Percentiles rank a stretch among this genome's conserved stretches.
These are phyloP conservation scores for Elongisporangium undulatum DNA, from an alignment of 352 stramenopile genomes.

Conservation along the genomic window DNA sequence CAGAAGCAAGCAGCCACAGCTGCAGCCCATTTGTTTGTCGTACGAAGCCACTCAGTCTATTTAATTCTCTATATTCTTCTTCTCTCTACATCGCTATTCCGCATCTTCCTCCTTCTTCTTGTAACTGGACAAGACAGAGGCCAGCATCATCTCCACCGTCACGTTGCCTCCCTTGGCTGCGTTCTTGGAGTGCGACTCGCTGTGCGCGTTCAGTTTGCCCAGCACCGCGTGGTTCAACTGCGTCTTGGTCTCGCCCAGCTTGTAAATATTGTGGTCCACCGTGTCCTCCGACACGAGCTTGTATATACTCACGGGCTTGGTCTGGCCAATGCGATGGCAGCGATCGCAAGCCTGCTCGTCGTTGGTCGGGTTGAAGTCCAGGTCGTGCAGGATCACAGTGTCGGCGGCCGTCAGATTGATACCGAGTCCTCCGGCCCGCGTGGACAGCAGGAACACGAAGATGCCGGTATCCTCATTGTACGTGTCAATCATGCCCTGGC, in stretches of 20 bases:
- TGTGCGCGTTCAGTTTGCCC: slow-evolving; percentile 72
- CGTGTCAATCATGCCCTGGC: slow-evolving; percentile 78
- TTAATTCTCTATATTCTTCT: slow-evolving; percentile 9
- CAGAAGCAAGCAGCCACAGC: not conserved
- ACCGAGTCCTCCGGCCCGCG: slow-evolving; percentile 94
- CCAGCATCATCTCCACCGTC: slow-evolving; percentile 79
- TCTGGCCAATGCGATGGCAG: slow-evolving; percentile 90
- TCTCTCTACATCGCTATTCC: not conserved
- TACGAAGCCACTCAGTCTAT: slow-evolving; percentile 4
- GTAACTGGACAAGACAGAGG: slow-evolving; percentile 75
- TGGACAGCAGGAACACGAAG: slow-evolving; percentile 97
- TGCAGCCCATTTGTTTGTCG: not conserved
- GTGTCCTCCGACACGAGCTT: slow-evolving; percentile 89
- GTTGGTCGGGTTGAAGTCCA: slow-evolving; percentile 85
- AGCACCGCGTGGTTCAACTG: slow-evolving; percentile 84
- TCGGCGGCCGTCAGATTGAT: slow-evolving; percentile 97
- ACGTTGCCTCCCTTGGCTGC: slow-evolving; percentile 25
- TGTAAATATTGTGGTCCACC: slow-evolving; percentile 91
- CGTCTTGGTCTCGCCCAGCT: slow-evolving; percentile 81
- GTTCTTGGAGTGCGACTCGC: slow-evolving; percentile 19
- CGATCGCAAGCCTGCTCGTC: slow-evolving; percentile 88
- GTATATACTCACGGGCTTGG: slow-evolving; percentile 88
- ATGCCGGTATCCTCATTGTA: slow-evolving; percentile 89
- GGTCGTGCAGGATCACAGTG: slow-evolving; percentile 85
- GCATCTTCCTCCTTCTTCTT: slow-evolving; percentile 34